A percentile compares a stretch with the other conserved stretches of the same genome.
phyloP scores from a whole-genome alignment of 1,284 basidiomycete genomes.

The Cutaneotrichosporon cavernicola region DNA sequence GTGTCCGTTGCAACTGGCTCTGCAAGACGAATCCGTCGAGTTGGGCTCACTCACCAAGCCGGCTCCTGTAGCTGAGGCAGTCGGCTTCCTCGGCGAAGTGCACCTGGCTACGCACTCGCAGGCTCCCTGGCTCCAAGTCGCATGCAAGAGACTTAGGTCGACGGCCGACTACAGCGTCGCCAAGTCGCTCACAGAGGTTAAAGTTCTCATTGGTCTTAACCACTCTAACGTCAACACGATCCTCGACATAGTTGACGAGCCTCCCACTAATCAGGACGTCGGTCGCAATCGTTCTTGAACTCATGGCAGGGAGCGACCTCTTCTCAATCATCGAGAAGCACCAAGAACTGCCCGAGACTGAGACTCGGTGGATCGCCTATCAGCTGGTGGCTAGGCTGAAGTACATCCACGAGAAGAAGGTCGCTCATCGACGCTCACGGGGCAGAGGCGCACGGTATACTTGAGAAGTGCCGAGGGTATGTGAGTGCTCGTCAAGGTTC shows the following conservation, averaged over 20 bases:
- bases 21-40: no score
- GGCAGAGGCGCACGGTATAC: neutral
- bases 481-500: neutral
- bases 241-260: constrained; percentile 63
- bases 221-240: constrained; percentile 81
- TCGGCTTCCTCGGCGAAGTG: constrained; percentile 71
- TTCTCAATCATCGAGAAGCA: constrained; percentile 70
- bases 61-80: no score
- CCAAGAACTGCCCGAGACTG: constrained; percentile 63
- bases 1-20: no score
- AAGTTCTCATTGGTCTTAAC: constrained; percentile 64
- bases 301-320: constrained; percentile 73
- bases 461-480: neutral
- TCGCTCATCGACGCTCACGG: constrained; percentile 55
- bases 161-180: neutral
- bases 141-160: constrained; percentile 72
- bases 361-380: constrained; percentile 78
- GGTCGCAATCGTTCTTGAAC: constrained; percentile 64
- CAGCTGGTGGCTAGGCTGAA: constrained; percentile 69
- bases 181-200: constrained; percentile 63
- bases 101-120: constrained; percentile 67
- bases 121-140: constrained; percentile 65
- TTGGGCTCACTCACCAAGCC: no score
- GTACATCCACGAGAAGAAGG: constrained; percentile 69
- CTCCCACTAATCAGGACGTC: constrained; percentile 30